Base-by-base conservation (phyloP, 495 filamentous ascomycete genomes). In the Letharia columbiana region DNA sequence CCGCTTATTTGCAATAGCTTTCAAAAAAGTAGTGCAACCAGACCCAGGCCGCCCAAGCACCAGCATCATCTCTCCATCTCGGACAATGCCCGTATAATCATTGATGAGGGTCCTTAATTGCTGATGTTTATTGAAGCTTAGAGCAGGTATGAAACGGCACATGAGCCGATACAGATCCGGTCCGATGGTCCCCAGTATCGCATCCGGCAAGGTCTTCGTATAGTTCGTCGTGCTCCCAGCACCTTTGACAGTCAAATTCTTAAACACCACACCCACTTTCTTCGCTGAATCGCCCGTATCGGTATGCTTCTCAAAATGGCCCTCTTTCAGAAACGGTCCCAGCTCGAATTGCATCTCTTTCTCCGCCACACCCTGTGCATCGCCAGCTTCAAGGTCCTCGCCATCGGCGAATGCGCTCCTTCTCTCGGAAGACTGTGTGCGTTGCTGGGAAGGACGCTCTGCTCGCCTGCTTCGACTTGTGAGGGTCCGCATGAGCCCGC, bases 231-330 rank as follows among this genome's bases (percentile, higher is more conserved):
- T 85, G 12, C 84, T 84, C 63, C 85, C 82, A 12, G 88, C 77
- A 49, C 90, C 91, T 74, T 89, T 86, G 45, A 93, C 91, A 0
- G 83, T 90, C 45, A 93, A 78, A 71, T 90, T 80, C 77, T 89
- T 89, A 76, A 90, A 96, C 2, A 92, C 80, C 2, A 96, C 88
- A 5, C 92, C 92, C 31, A 96, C 84, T 70, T 89, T 91, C 78
- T 95, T 96, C 49, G 87, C 83, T 0, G 90, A 90, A 40, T 82
- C 82, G 9, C 84, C 85, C 50, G 73, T 73, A 17, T 87, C 86
- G 4, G 83, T 84, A 20, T 89, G 83, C 71, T 89, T 91, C 76
- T 92, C 91, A 66, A 95, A 87, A 67, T 89, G 88, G 20, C 91
- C 91, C 56, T 91, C 87, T 13, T 85, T 81, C 74, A 95, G 82